phyloP scores from a whole-genome alignment of 495 filamentous ascomycete species.

The Penicillium silybi region DNA sequence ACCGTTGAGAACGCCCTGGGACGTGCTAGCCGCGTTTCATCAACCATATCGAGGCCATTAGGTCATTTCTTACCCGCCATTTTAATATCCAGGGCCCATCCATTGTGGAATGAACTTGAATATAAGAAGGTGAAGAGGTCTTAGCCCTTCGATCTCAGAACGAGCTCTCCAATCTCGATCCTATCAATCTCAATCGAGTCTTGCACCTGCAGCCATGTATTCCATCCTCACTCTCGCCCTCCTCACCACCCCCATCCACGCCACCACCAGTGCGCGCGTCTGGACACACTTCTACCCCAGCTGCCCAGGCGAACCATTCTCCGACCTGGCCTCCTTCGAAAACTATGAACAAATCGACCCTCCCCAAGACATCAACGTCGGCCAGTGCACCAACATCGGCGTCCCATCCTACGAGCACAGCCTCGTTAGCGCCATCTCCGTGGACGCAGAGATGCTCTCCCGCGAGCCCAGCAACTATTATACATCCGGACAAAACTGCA shows the following conservation, averaged over 20 bases:
- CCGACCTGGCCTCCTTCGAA: conserved; percentile 23
- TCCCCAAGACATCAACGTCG: conserved; percentile 21
- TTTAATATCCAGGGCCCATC: conserved; percentile 6
- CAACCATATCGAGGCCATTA: conserved; percentile 11
- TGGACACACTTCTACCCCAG: conserved; percentile 37
- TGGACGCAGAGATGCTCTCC: conserved; percentile 28
- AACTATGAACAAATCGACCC: conserved; percentile 27
- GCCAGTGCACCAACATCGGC: conserved; percentile 28
- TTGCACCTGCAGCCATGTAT: conserved; percentile 14
- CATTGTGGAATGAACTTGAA: conserved; percentile 6
- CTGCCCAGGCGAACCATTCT: conserved; percentile 27
- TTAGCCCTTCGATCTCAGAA: background rate
- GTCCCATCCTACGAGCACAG: conserved; percentile 26
- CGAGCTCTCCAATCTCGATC: background rate
- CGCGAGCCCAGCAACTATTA: conserved; percentile 11
- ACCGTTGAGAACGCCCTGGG: background rate
- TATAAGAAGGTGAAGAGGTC: conserved; percentile 10
- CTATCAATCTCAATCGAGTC: background rate
- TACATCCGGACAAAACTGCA: conserved; percentile 23
- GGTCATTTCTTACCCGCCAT: conserved; percentile 25
- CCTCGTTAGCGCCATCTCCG: conserved; percentile 28
- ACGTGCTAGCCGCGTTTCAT: conserved; percentile 15
- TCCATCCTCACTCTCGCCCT: conserved; percentile 23
- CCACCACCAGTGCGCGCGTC: conserved; percentile 25
- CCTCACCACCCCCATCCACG: conserved; percentile 20